These are phyloP conservation scores for Backusella liffmaniae DNA, from an alignment of 192 early-diverging fungal species.

Conservation along the genomic window DNA sequence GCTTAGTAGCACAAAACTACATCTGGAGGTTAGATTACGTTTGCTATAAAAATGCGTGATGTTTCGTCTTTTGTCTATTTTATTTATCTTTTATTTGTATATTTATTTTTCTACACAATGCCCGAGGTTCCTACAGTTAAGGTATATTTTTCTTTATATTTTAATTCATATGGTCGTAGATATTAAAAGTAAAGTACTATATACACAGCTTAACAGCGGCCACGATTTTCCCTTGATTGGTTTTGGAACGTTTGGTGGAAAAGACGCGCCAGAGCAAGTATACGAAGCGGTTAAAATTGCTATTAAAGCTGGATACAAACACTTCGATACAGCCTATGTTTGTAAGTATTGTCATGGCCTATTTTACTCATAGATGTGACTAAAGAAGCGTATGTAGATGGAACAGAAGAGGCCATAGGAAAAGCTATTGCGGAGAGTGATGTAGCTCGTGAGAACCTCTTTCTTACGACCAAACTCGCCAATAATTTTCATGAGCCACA, in stretches of 20 bases:
- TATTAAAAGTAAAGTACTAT: not conserved
- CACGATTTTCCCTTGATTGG: constrained; percentile 26
- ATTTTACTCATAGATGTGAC: not conserved
- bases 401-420: constrained; percentile 69
- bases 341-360: not conserved
- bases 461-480: constrained; percentile 59
- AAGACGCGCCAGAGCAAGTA: constrained; percentile 21
- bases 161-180: not conserved
- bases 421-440: constrained; percentile 47
- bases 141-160: not conserved
- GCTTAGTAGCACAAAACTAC: not conserved
- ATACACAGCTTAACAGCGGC: constrained; percentile 23
- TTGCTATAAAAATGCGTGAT: not conserved
- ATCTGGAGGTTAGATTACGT: not conserved
- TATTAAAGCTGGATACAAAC: constrained; percentile 58
- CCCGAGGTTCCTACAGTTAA: constrained; percentile 3
- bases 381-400: constrained; percentile 31
- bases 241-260: constrained; percentile 24
- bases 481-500: constrained; percentile 54
- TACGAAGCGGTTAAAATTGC: constrained; percentile 29
- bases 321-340: constrained; percentile 47
- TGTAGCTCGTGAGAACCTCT: constrained; percentile 62
- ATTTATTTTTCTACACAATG: not conserved
- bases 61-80: not conserved
- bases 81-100: not conserved